Evolutionary conservation across 768 basidiomycete genomes (phyloP).

Genomic region (Fomitopsis pulvina): DNA sequence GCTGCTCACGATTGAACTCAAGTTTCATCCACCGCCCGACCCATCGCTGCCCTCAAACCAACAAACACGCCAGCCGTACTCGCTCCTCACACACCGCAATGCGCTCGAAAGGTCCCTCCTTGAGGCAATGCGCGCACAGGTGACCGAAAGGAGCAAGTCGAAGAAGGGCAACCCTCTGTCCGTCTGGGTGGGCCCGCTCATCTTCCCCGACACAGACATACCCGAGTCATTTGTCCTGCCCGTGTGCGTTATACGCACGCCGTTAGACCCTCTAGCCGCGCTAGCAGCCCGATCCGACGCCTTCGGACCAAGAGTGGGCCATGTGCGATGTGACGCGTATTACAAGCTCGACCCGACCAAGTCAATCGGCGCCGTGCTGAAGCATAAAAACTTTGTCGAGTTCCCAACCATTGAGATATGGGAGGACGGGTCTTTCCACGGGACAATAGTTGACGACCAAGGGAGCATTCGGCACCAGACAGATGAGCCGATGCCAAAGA

Average conservation of each 20-base stretch:
- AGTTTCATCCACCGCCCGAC: conserved; percentile 49
- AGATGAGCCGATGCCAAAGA: conserved; percentile 40
- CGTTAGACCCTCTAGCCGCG: conserved; percentile 27
- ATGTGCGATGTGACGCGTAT: conserved; percentile 31
- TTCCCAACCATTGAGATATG: conserved; percentile 80
- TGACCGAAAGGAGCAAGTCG: conserved; percentile 32
- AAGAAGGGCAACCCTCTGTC: conserved; percentile 43
- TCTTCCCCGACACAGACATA: conserved; percentile 47
- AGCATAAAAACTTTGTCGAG: conserved; percentile 67
- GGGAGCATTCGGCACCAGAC: conserved; percentile 34
- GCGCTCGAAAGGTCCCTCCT: conserved; percentile 43
- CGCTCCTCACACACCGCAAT: conserved; percentile 62
- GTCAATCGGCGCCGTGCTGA: conserved; percentile 42
- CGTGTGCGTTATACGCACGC: conserved; percentile 53
- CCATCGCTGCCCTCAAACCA: conserved; percentile 34
- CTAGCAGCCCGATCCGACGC: conserved; percentile 4
- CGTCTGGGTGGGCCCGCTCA: conserved; percentile 49
- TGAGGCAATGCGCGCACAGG: conserved; percentile 39
- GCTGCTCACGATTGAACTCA: conserved; percentile 68
- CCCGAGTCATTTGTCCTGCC: conserved; percentile 50
- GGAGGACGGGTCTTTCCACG: conserved; percentile 54
- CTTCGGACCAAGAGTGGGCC: conserved; percentile 14
- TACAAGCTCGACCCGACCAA: conserved; percentile 49
- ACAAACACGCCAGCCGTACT: conserved; percentile 34
- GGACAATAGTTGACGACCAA: conserved; percentile 48